Evolutionary conservation across 257 asterid genomes (phyloP).

Genomic region (Gynochthodes officinalis): DNA sequence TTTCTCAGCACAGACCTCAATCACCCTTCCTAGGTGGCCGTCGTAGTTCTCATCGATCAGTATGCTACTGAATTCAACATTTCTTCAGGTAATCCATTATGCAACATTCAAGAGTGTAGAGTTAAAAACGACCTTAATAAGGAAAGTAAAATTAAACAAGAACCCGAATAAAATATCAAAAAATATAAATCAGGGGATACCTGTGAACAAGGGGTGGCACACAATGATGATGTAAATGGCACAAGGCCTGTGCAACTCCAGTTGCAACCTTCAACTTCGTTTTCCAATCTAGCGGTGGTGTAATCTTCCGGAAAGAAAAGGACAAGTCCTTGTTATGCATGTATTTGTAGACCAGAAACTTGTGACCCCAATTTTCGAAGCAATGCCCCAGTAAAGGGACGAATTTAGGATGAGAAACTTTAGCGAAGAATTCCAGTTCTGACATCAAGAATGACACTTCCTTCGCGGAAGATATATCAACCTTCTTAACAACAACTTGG

Average conservation of each 20-base stretch:
- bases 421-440: slow-evolving; percentile 4
- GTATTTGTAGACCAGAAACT: slow-evolving; percentile 11
- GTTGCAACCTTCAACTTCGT: slow-evolving; percentile 13
- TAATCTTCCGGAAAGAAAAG: background rate
- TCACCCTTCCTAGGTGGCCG: slow-evolving; percentile 1
- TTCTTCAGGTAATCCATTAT: background rate
- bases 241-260: slow-evolving; percentile 14
- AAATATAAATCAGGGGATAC: background rate
- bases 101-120: background rate
- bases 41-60: background rate
- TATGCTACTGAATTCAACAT: slow-evolving; percentile 18
- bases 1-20: background rate
- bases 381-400: slow-evolving; percentile 15
- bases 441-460: background rate
- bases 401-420: slow-evolving; percentile 1
- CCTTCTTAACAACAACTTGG: background rate
- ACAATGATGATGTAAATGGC: slow-evolving; percentile 10
- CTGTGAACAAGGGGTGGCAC: slow-evolving; percentile 19
- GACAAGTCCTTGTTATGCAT: slow-evolving; percentile 3
- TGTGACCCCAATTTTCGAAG: background rate
- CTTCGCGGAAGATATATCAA: background rate
- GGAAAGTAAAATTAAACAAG: background rate
- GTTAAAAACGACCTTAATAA: background rate
- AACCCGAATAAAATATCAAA: background rate
- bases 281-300: background rate